Conservation (phyloP, 2,329 filamentous ascomycete genomes). For the Cercospora berteroae region DNA sequence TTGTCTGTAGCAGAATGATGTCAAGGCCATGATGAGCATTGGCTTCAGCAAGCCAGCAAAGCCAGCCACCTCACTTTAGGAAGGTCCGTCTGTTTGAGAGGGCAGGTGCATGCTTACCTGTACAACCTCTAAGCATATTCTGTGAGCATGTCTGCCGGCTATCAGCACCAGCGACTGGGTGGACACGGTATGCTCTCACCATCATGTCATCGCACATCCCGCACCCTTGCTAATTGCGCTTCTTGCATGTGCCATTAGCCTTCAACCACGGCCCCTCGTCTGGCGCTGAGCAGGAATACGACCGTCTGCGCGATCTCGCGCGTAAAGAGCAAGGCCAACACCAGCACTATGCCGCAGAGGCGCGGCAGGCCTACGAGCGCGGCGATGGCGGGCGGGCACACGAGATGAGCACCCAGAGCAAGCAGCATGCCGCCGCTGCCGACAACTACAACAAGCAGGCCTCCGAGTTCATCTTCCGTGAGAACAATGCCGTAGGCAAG, state of each 20-base stretch:
- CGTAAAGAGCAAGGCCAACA: constrained; percentile 77
- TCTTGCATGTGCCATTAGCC: constrained; percentile 50
- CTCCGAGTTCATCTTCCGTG: constrained; percentile 89
- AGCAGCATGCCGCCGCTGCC: constrained; percentile 78
- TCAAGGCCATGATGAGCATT: background rate
- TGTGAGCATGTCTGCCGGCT: constrained; percentile 18
- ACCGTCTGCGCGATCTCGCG: constrained; percentile 80
- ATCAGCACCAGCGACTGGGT: constrained; percentile 23
- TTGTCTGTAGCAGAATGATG: background rate
- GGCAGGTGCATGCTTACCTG: background rate
- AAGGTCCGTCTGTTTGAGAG: background rate
- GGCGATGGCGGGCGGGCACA: constrained; percentile 86
- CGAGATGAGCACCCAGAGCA: constrained; percentile 78
- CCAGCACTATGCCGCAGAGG: constrained; percentile 62
- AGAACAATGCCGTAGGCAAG: constrained; percentile 79
- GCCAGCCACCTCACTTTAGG: background rate
- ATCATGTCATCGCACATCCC: constrained; percentile 12
- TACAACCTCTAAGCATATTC: background rate
- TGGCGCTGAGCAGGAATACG: constrained; percentile 81
- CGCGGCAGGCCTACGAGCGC: constrained; percentile 74
- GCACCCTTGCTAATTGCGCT: constrained; percentile 8
- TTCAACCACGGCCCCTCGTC: constrained; percentile 70
- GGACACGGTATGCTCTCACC: constrained; percentile 19
- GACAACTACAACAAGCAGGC: constrained; percentile 88
- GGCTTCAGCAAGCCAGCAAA: constrained; percentile 1